Percentiles rank a stretch among this genome's conserved stretches.
phyloP scores from a whole-genome alignment of 2,329 filamentous ascomycete genomes.

The Sporothrix variecibatus region DNA sequence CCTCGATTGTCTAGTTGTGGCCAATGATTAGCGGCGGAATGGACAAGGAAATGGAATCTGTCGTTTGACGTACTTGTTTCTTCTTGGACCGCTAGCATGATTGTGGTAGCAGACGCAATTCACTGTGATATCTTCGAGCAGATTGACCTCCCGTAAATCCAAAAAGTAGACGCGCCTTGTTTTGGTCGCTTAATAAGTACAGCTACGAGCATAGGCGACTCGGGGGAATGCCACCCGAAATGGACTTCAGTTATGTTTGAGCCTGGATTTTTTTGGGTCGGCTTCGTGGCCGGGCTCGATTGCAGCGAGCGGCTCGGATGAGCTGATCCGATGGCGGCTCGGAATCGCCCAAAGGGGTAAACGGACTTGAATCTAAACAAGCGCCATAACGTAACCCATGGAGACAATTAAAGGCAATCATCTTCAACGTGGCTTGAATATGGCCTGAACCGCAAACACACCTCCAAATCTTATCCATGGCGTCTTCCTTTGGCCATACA shows the following conservation, averaged over 20 bases:
- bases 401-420: not conserved
- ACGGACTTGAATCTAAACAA: not conserved
- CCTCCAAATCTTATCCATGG: constrained; percentile 8
- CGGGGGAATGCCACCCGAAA: not conserved
- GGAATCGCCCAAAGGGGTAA: not conserved
- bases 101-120: not conserved
- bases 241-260: not conserved
- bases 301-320: not conserved
- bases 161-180: not conserved
- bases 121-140: not conserved
- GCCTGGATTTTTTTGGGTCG: not conserved
- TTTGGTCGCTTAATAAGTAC: not conserved
- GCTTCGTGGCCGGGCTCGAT: not conserved
- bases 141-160: not conserved
- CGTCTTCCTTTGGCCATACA: constrained; percentile 20
- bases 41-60: not conserved
- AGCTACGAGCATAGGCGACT: not conserved
- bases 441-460: constrained; percentile 15
- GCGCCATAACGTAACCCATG: too few species aligned
- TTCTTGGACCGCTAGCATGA: not conserved
- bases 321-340: not conserved
- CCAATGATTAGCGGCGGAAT: not conserved
- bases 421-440: constrained; percentile 20
- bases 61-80: not conserved
- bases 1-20: constrained; percentile 33